Conservation (phyloP, 1,284 basidiomycete genomes). For the Rhizoctonia solani region DNA sequence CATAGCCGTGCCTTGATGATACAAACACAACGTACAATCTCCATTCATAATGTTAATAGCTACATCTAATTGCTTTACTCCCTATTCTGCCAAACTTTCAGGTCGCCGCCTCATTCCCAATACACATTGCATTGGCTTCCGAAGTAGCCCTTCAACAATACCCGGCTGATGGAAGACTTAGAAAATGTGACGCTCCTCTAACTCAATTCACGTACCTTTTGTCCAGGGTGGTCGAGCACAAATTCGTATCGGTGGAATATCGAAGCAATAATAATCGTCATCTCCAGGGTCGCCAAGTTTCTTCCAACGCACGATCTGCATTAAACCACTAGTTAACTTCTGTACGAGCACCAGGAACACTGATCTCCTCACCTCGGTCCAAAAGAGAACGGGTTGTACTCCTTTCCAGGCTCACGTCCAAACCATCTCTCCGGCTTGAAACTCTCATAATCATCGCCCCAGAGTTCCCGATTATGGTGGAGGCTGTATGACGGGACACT, state of each 20-base stretch:
- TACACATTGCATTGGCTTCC: conserved; percentile 14
- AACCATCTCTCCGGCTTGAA: conserved; percentile 53
- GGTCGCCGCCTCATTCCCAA: conserved; percentile 1
- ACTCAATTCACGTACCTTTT: conserved; percentile 53
- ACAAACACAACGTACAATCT: too few species aligned
- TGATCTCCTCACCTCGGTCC: conserved; percentile 43
- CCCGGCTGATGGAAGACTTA: conserved; percentile 2
- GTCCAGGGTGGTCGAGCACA: conserved; percentile 61
- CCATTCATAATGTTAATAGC: not conserved
- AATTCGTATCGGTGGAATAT: conserved; percentile 74
- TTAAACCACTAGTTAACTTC: not conserved
- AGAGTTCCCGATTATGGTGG: conserved; percentile 58
- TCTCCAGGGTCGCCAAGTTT: conserved; percentile 74
- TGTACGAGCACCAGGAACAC: not conserved
- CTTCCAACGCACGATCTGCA: conserved; percentile 42
- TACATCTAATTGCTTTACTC: not conserved
- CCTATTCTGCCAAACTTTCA: not conserved
- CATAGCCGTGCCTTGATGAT: too few species aligned
- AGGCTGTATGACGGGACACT: conserved; percentile 78
- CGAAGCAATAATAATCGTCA: conserved; percentile 73
- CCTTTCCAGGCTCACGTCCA: conserved; percentile 68
- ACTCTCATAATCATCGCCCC: not conserved
- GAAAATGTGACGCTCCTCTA: not conserved
- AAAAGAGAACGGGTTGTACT: conserved; percentile 75
- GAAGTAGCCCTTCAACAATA: not conserved